phyloP scores from a whole-genome alignment of 1,284 basidiomycete species.

The Phylloporus sp. region DNA sequence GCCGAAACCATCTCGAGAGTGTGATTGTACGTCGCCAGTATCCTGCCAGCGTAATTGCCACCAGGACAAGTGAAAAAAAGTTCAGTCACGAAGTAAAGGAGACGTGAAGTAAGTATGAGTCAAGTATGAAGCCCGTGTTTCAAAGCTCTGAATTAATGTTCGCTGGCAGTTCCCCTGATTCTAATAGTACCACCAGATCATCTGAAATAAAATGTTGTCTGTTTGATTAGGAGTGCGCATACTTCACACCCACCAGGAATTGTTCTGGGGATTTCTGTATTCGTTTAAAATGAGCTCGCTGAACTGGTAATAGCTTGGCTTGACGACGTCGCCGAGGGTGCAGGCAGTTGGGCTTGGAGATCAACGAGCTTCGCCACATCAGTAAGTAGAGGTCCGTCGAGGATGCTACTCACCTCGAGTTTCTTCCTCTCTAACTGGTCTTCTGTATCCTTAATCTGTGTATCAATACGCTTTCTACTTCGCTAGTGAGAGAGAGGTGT shows the following conservation, averaged over 20 bases:
- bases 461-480: conserved; percentile 81
- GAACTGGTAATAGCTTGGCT: conserved; percentile 11
- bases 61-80: too few relatives aligned
- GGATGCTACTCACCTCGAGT: conserved; percentile 62
- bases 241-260: background rate
- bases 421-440: conserved; percentile 81
- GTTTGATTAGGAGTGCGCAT: background rate
- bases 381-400: conserved; percentile 17
- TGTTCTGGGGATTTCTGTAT: background rate
- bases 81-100: background rate
- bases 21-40: background rate
- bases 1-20: background rate
- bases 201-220: background rate
- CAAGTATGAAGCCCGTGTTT: background rate
- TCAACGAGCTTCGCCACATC: conserved; percentile 62
- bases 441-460: conserved; percentile 79
- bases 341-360: conserved; percentile 65
- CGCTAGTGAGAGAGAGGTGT: conserved; percentile 12
- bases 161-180: background rate
- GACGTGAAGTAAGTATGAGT: background rate
- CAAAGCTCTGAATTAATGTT: background rate
- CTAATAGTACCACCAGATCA: background rate
- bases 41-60: background rate
- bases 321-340: conserved; percentile 16
- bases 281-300: background rate